These are phyloP conservation scores for Flammula alnicola DNA, from an alignment of 1,284 basidiomycete genomes.

Conservation along the genomic window DNA sequence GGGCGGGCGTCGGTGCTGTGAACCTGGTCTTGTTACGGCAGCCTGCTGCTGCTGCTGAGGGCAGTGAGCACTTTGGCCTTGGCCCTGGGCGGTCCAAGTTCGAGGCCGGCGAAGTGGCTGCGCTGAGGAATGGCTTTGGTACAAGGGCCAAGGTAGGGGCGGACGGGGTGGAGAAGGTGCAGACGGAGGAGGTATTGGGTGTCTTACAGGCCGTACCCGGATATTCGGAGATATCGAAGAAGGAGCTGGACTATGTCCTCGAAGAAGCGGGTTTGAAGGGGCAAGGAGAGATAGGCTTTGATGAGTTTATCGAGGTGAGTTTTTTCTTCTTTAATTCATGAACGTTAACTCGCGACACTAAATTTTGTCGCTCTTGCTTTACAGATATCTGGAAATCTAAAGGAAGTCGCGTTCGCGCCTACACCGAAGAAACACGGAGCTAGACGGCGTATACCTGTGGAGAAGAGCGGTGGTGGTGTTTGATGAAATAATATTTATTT, in stretches of 20 bases:
- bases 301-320: slow-evolving; percentile 82
- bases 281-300: slow-evolving; percentile 64
- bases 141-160: slow-evolving; percentile 30
- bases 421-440: slow-evolving; percentile 43
- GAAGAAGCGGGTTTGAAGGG: slow-evolving; percentile 73
- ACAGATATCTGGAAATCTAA: slow-evolving; percentile 81
- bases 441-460: slow-evolving; percentile 76
- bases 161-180: slow-evolving; percentile 37
- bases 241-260: slow-evolving; percentile 75
- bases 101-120: slow-evolving; percentile 69
- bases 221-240: slow-evolving; percentile 55
- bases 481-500: slow-evolving; percentile 35
- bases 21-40: slow-evolving; percentile 9
- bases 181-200: slow-evolving; percentile 43
- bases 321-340: slow-evolving; percentile 4
- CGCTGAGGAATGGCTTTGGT: slow-evolving; percentile 63
- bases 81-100: slow-evolving; percentile 47
- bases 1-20: slow-evolving; percentile 15
- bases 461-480: slow-evolving; percentile 85
- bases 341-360: slow-evolving; percentile 2
- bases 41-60: slow-evolving; percentile 19
- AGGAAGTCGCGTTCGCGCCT: slow-evolving; percentile 70
- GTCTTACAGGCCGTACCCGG: slow-evolving; percentile 53
- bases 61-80: slow-evolving; percentile 32
- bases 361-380: slow-evolving; percentile 8